Conservation (phyloP, 2,329 filamentous ascomycete genomes). For the Fusarium sp. region DNA sequence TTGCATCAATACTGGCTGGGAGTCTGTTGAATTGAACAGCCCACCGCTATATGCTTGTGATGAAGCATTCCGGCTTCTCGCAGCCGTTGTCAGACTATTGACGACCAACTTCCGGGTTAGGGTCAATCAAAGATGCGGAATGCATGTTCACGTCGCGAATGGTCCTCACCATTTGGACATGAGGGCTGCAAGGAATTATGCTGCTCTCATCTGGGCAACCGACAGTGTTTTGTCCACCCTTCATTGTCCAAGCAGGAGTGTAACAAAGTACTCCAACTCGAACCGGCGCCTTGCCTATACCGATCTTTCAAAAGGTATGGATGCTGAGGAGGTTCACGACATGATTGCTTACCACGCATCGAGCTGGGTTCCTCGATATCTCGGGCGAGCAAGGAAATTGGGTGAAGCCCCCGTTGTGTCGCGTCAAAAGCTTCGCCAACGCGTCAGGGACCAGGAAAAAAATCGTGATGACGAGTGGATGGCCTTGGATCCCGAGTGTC, state of each 20-base stretch:
- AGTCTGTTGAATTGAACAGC: constrained; percentile 47
- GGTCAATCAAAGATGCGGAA: constrained; percentile 49
- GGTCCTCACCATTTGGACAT: constrained; percentile 47
- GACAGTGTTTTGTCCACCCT: constrained; percentile 52
- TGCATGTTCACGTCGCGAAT: constrained; percentile 54
- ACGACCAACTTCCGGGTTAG: constrained; percentile 47
- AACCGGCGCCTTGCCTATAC: constrained; percentile 15
- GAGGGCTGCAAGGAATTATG: constrained; percentile 45
- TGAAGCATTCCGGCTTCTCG: constrained; percentile 44
- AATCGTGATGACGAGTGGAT: background rate
- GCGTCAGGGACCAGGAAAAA: background rate
- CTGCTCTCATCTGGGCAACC: constrained; percentile 50
- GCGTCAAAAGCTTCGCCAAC: constrained; percentile 2
- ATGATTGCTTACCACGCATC: background rate
- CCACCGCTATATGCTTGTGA: constrained; percentile 49
- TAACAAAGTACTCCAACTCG: constrained; percentile 2
- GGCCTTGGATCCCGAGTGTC: constrained; percentile 7
- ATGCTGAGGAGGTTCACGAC: constrained; percentile 5
- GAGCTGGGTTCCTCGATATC: constrained; percentile 20
- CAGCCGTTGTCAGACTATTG: constrained; percentile 47
- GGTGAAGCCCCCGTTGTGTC: constrained; percentile 37
- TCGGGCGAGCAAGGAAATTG: constrained; percentile 40
- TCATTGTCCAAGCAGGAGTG: constrained; percentile 48
- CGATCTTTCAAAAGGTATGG: constrained; percentile 4
- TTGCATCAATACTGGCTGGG: background rate